Evolutionary conservation across 177 flowering plant genomes (phyloP).

Genomic region (Telopea speciosissima): DNA sequence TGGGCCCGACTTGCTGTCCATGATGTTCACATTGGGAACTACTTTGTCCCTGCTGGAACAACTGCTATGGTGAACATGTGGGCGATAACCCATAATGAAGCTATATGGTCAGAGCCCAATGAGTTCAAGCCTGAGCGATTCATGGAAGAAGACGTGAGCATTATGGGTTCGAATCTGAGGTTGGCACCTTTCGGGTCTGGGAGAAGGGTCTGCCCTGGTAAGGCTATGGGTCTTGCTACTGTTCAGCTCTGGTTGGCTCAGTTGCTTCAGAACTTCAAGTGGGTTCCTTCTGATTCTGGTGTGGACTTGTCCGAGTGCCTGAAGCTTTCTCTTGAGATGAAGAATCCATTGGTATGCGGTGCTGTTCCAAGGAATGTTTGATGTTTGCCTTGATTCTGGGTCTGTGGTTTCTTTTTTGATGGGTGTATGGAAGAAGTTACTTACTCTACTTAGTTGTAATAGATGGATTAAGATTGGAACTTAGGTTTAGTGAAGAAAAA

Average conservation of each 20-base stretch:
- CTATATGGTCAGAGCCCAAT: constrained; percentile 51
- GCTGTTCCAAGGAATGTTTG: constrained; percentile 56
- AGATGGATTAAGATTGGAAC: too few species aligned
- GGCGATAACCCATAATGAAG: constrained; percentile 69
- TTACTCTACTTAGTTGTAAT: too few species aligned
- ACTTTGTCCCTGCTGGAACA: constrained; percentile 73
- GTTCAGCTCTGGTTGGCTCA: constrained; percentile 83
- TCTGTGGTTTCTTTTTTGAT: too few species aligned
- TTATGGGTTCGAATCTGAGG: constrained; percentile 77
- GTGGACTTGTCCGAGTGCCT: constrained; percentile 66
- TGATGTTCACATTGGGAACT: constrained; percentile 51
- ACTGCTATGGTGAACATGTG: constrained; percentile 96
- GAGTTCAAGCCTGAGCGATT: constrained; percentile 67
- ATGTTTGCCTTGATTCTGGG: too few species aligned
- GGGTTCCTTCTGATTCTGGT: constrained; percentile 38
- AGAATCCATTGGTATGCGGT: constrained; percentile 51
- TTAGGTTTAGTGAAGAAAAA: too few species aligned
- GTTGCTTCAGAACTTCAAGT: constrained; percentile 61
- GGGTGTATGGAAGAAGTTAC: too few species aligned
- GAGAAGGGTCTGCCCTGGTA: constrained; percentile 82
- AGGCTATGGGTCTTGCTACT: constrained; percentile 73
- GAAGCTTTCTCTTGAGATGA: constrained; percentile 77
- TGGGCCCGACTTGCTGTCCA: constrained; percentile 84
- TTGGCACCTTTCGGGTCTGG: constrained; percentile 88
- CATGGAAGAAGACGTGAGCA: constrained; percentile 44